These are phyloP conservation scores for Trypethelium eluteriae DNA, from an alignment of 495 filamentous ascomycete genomes.

Conservation along the genomic window DNA sequence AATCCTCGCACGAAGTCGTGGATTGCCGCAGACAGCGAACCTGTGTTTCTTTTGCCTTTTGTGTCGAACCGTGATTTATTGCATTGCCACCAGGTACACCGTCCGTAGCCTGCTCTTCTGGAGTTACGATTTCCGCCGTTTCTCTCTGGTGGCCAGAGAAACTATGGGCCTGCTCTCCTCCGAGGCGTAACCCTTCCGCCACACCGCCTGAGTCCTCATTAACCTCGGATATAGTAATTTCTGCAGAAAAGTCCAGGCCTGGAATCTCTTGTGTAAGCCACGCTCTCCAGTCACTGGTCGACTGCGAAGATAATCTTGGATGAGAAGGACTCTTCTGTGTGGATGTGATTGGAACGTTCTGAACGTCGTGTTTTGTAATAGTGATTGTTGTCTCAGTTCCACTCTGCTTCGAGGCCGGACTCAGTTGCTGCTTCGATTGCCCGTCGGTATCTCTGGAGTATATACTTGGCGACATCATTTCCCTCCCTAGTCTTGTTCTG, in stretches of 20 bases:
- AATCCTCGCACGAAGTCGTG: neutral
- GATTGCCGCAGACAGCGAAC: neutral
- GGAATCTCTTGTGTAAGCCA: neutral
- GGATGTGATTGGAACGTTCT: neutral
- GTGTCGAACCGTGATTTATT: too few relatives aligned
- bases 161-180: neutral
- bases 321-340: neutral
- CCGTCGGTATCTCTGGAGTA: slow-evolving; percentile 34
- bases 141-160: neutral
- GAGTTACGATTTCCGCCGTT: neutral
- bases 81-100: neutral
- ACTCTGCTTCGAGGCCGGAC: slow-evolving; percentile 1
- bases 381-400: neutral
- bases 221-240: neutral
- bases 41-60: neutral
- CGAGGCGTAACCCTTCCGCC: neutral
- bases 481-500: neutral
- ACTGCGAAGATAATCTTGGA: neutral
- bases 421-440: neutral
- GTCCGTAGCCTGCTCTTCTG: neutral
- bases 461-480: slow-evolving; percentile 32
- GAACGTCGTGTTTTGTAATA: neutral
- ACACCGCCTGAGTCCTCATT: neutral
- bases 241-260: neutral
- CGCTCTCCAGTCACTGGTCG: neutral